Conservation (phyloP, 768 basidiomycete genomes). For the Leucocoprinus leucothites region DNA sequence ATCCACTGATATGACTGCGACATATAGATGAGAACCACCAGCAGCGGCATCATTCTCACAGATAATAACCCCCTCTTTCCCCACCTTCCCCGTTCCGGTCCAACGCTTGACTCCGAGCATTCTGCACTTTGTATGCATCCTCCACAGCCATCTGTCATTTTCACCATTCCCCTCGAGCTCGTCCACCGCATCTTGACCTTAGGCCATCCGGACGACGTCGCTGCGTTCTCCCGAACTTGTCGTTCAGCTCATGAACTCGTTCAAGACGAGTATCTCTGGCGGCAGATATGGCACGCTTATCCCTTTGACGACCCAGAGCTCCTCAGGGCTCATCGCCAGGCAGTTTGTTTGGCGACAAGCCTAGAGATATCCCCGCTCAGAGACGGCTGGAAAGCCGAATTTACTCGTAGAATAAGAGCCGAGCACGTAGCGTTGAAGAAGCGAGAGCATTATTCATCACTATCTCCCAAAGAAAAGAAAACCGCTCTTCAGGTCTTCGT, state of each 20-base stretch:
- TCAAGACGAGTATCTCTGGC: conserved; percentile 67
- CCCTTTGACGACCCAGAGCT: conserved; percentile 67
- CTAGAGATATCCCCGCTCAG: conserved; percentile 5
- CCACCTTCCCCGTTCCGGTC: background rate
- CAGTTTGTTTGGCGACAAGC: background rate
- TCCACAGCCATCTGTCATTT: conserved; percentile 13
- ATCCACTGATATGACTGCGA: conserved; percentile 5
- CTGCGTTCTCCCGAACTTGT: conserved; percentile 58
- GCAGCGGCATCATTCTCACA: conserved; percentile 9
- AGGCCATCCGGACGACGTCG: conserved; percentile 55
- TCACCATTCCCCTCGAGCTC: conserved; percentile 56
- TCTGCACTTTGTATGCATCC: background rate
- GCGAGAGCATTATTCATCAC: conserved; percentile 28
- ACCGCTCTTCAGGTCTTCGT: conserved; percentile 38
- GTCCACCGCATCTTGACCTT: conserved; percentile 53
- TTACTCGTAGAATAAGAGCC: conserved; percentile 10
- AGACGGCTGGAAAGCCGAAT: conserved; percentile 13
- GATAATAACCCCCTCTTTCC: background rate
- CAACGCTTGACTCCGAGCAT: background rate
- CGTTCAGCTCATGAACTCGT: conserved; percentile 44
- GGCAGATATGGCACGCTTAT: conserved; percentile 52
- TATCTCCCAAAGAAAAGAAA: conserved; percentile 23
- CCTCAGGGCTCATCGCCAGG: conserved; percentile 17
- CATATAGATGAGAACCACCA: conserved; percentile 10
- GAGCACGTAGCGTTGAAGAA: conserved; percentile 22